These are phyloP conservation scores for Coffea eugenioides DNA, from an alignment of 257 asterid species.

Conservation along the genomic window DNA sequence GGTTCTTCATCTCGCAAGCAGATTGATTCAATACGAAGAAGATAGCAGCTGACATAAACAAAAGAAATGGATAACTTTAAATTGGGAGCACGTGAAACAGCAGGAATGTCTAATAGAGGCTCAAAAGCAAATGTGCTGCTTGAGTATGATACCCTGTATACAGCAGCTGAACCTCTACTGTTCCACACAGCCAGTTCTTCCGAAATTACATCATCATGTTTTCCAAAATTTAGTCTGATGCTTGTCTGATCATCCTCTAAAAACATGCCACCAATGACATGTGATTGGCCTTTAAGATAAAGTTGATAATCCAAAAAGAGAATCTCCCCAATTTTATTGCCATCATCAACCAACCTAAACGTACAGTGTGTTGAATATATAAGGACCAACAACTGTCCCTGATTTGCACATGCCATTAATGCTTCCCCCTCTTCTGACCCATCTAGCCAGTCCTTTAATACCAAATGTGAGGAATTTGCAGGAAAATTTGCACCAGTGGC, in stretches of 20 bases:
- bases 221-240: slow-evolving; percentile 21
- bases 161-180: slow-evolving; percentile 57
- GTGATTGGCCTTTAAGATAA: slow-evolving; percentile 46
- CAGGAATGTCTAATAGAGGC: slow-evolving; percentile 52
- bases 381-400: slow-evolving; percentile 59
- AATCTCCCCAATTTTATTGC: slow-evolving; percentile 60
- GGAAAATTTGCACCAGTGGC: slow-evolving; percentile 39
- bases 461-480: slow-evolving; percentile 37
- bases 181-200: slow-evolving; percentile 74
- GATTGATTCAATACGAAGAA: slow-evolving; percentile 67
- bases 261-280: slow-evolving; percentile 64
- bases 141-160: slow-evolving; percentile 63
- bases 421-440: slow-evolving; percentile 44
- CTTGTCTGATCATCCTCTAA: slow-evolving; percentile 39
- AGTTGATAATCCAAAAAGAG: slow-evolving; percentile 55
- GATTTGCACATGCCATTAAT: slow-evolving; percentile 53
- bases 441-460: slow-evolving; percentile 49
- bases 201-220: slow-evolving; percentile 36
- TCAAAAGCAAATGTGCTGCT: slow-evolving; percentile 47
- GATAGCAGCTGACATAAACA: slow-evolving; percentile 42
- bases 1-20: slow-evolving; percentile 54
- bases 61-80: slow-evolving; percentile 46
- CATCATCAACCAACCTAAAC: slow-evolving; percentile 59
- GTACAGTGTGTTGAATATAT: slow-evolving; percentile 69
- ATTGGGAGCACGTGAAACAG: slow-evolving; percentile 39